Evolutionary conservation across 768 basidiomycete genomes (phyloP).

Genomic region (Coprinellus micaceus): DNA sequence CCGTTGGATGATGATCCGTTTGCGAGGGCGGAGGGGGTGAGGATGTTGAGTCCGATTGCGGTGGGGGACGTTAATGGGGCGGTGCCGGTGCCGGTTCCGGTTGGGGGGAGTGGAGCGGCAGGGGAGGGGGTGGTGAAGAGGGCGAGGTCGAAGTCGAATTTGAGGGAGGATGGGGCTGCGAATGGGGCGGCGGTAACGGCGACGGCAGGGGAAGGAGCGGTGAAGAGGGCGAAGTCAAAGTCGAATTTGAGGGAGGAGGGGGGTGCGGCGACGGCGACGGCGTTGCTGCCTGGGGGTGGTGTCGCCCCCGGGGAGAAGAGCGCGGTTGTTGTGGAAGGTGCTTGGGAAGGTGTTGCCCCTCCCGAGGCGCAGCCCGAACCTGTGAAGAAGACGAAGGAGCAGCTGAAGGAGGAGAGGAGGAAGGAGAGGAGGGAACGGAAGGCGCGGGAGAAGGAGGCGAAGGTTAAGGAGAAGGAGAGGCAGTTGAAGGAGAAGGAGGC

Average conservation of each 20-base stretch:
- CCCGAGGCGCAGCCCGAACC: too few relatives aligned
- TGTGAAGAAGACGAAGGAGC: too few relatives aligned
- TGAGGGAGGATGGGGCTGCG: background rate
- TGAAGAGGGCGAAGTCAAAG: constrained; percentile 8
- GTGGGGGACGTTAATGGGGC: background rate
- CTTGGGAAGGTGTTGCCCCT: too few relatives aligned
- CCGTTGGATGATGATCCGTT: constrained; percentile 52
- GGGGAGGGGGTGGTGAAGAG: constrained; percentile 5
- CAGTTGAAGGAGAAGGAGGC: constrained; percentile 16
- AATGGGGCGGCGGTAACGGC: background rate
- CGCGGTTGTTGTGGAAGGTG: too few relatives aligned
- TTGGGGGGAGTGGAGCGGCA: constrained; percentile 1
- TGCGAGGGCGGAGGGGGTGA: constrained; percentile 52
- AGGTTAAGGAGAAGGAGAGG: constrained; percentile 9
- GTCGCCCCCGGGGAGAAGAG: too few relatives aligned
- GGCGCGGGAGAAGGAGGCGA: constrained; percentile 11
- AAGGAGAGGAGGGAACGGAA: constrained; percentile 7
- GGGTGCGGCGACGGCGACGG: background rate
- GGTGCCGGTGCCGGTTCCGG: constrained; percentile 7
- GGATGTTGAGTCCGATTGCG: constrained; percentile 32
- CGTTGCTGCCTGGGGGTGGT: too few relatives aligned
- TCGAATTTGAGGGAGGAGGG: background rate
- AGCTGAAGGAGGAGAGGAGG: too few relatives aligned
- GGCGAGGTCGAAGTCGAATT: constrained; percentile 7
- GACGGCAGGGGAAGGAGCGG: too few relatives aligned